A percentile compares a stretch with the other conserved stretches of the same genome.
phyloP scores from a whole-genome alignment of 371 early-diverging fungal genomes.

The Apophysomyces ossiformis region DNA sequence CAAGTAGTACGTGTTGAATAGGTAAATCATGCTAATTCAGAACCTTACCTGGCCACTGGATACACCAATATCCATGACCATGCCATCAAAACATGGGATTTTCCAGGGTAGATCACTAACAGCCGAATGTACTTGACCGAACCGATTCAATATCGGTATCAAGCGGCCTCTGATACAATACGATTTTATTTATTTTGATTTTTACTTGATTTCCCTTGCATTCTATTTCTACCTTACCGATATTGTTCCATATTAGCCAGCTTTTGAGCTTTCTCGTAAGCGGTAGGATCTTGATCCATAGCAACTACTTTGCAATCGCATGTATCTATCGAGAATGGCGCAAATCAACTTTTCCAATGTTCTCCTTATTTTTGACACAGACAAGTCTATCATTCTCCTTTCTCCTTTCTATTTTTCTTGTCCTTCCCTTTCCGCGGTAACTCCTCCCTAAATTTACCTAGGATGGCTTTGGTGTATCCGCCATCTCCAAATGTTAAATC shows the following conservation, averaged over 20 bases:
- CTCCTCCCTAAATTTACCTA: slow-evolving; percentile 35
- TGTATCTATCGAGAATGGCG: slow-evolving; percentile 31
- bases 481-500: slow-evolving; percentile 82
- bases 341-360: not conserved
- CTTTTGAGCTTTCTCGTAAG: slow-evolving; percentile 59
- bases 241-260: slow-evolving; percentile 49
- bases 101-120: slow-evolving; percentile 2
- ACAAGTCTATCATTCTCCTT: not conserved
- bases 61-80: slow-evolving; percentile 79
- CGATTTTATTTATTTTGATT: not conserved
- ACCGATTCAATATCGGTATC: slow-evolving; percentile 55
- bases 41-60: slow-evolving; percentile 57
- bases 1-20: not conserved
- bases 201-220: not conserved
- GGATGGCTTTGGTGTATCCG: slow-evolving; percentile 67
- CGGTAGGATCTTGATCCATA: slow-evolving; percentile 75
- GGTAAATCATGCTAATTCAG: not conserved
- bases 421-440: not conserved
- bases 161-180: slow-evolving; percentile 35
- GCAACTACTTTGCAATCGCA: slow-evolving; percentile 70
- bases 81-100: slow-evolving; percentile 65
- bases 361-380: too few species aligned
- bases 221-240: slow-evolving; percentile 31
- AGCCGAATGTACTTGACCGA: slow-evolving; percentile 54
- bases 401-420: not conserved